Evolutionary conservation across 2,329 filamentous ascomycete genomes (phyloP), one percentile per base, ranked within the genome.

Genomic region (Penicillium sp.): DNA sequence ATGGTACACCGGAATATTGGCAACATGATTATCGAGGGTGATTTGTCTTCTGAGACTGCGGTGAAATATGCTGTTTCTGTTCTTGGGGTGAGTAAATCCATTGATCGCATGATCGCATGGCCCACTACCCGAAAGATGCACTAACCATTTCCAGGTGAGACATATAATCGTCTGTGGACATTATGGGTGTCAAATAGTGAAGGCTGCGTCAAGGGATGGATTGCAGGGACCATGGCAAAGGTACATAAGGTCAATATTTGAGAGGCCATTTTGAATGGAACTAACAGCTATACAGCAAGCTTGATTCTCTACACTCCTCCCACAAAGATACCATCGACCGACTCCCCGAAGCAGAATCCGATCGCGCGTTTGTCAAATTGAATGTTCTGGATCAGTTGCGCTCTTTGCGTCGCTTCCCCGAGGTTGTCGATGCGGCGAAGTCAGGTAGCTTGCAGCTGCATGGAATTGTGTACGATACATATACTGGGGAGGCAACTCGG

Each of bases 161-260:
- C 60, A 67, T 42, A 66, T 67, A 8, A 54, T 64, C n/a, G 52
- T 64, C 19, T 64, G 64, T 31, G 64, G 63, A 1, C 63, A 67
- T 52, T 66, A 65, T 5, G 62, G 63, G 13, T 67, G 64, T 47
- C 53, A 56, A 11, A 63, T 63, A 45, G 62, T 65, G 13, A 57
- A 52, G 44, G 37, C 57, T 10, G 37, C 44, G 4, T 60, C 58
- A 16, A 57, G 62, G 33, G 35, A 59, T 5, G 62, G 61, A 1
- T 25, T 67, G 31, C 46, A 54, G 27, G 61, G 54, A 11, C 63
- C 61, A 13, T 67, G 64, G 64, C 53, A 39, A 44, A 62, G 61
- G 64, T 62, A 58, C 45, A 10, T 21, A n/a, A 35, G 5, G 10
- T 19, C 4, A 27, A 2, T 11, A 26, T 42, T n/a, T 7, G n/a